phyloP scores from a whole-genome alignment of 768 basidiomycete genomes.

The Boletus bicolor region DNA sequence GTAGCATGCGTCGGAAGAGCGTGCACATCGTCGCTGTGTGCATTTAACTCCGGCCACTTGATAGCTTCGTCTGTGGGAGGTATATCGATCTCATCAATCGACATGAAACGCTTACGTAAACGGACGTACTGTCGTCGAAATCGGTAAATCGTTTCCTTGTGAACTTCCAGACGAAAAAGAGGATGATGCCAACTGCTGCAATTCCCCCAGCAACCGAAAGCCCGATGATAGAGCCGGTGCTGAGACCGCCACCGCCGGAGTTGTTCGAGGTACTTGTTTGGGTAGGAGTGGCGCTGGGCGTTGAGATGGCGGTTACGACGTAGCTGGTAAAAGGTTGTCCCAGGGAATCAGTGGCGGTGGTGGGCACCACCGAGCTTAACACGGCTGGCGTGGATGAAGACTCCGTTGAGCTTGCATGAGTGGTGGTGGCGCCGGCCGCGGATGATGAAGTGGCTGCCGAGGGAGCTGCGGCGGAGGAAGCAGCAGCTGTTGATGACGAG shows the following conservation, averaged over 20 bases:
- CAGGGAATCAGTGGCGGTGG: conserved; percentile 28
- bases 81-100: neutral
- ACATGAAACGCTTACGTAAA: conserved; percentile 13
- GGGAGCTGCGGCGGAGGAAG: conserved; percentile 12
- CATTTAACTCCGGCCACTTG: conserved; percentile 87
- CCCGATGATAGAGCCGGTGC: conserved; percentile 74
- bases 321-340: conserved; percentile 31
- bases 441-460: neutral
- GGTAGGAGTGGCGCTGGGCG: conserved; percentile 29
- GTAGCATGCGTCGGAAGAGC: conserved; percentile 68
- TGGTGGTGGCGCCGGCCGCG: neutral
- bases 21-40: conserved; percentile 54
- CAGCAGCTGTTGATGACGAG: conserved; percentile 3
- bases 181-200: conserved; percentile 64
- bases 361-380: conserved; percentile 7
- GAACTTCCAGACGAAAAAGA: conserved; percentile 84
- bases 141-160: conserved; percentile 72
- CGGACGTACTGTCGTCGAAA: conserved; percentile 73
- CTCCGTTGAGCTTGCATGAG: conserved; percentile 3
- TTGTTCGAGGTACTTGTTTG: conserved; percentile 17
- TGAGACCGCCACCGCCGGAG: conserved; percentile 37
- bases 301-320: conserved; percentile 8
- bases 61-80: conserved; percentile 66
- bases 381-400: neutral
- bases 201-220: conserved; percentile 80